phyloP scores from a whole-genome alignment of 768 basidiomycete species.

The Phanerochaete sordida region DNA sequence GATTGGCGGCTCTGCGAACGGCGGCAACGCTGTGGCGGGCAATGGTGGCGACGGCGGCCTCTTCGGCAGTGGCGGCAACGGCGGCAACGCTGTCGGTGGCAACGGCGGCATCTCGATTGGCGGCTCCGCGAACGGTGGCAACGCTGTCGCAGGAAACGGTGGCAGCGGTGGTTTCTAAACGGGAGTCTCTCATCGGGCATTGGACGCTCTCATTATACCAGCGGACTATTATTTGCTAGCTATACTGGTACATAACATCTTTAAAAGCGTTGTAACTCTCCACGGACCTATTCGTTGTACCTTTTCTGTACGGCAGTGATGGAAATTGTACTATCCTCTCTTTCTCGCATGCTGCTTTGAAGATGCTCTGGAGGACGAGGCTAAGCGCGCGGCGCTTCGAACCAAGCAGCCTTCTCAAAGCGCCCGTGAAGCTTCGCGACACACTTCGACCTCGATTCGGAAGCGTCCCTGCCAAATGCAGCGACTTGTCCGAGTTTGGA shows the following conservation, averaged over 20 bases:
- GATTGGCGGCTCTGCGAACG: background rate
- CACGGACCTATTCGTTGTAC: too few species aligned
- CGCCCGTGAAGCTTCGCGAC: background rate
- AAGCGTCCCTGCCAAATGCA: background rate
- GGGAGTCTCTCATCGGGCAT: too few species aligned
- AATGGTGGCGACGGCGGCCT: background rate
- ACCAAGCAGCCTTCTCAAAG: too few species aligned
- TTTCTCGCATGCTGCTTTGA: background rate
- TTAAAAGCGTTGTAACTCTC: too few species aligned
- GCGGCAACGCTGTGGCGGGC: background rate
- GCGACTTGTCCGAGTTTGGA: conserved; percentile 2
- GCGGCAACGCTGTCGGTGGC: background rate
- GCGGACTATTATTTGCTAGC: background rate
- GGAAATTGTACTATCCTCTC: too few species aligned
- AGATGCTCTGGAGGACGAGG: too few species aligned
- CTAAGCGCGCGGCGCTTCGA: too few species aligned
- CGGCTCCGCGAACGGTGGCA: background rate
- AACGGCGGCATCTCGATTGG: background rate
- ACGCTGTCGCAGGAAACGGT: background rate
- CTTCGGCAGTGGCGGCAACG: background rate
- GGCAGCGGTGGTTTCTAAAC: background rate
- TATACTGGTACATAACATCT: background rate
- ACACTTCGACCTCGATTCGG: background rate
- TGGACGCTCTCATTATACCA: background rate
- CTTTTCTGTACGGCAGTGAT: background rate